Percentiles rank a stretch among this genome's conserved stretches.
Conservation (phyloP, 148 eudicot genomes). For the Diospyros kaki region DNA sequence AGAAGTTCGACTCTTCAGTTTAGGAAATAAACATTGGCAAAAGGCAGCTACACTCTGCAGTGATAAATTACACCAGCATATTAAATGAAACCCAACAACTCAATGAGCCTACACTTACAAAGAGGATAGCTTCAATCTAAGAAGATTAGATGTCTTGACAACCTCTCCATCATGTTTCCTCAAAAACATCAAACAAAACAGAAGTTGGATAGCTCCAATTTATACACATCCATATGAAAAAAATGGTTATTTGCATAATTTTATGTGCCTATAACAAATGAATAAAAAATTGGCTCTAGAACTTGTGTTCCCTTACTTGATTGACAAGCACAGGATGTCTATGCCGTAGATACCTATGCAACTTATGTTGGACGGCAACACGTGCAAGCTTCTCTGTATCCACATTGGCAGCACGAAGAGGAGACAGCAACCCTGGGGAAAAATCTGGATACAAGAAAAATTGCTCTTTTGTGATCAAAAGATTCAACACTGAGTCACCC, state of each 20-base stretch:
- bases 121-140: background rate
- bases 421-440: slow-evolving; percentile 36
- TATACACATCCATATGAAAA: background rate
- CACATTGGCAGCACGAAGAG: slow-evolving; percentile 51
- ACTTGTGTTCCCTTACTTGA: slow-evolving; percentile 27
- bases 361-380: slow-evolving; percentile 32
- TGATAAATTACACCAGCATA: background rate
- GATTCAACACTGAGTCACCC: slow-evolving; percentile 49
- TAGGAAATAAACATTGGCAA: background rate
- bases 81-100: background rate
- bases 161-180: background rate
- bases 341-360: slow-evolving; percentile 37
- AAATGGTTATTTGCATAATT: too few relatives aligned
- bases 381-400: slow-evolving; percentile 62
- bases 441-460: slow-evolving; percentile 31
- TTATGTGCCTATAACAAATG: too few relatives aligned
- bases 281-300: background rate
- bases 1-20: background rate
- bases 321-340: slow-evolving; percentile 18
- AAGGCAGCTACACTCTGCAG: background rate
- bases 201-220: slow-evolving; percentile 2
- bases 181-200: background rate
- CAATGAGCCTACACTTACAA: background rate
- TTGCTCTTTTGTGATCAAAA: slow-evolving; percentile 37
- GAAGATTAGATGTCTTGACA: background rate